These are phyloP conservation scores for Aspergillus funiculosus DNA, from an alignment of 495 filamentous ascomycete species.

Conservation along the genomic window DNA sequence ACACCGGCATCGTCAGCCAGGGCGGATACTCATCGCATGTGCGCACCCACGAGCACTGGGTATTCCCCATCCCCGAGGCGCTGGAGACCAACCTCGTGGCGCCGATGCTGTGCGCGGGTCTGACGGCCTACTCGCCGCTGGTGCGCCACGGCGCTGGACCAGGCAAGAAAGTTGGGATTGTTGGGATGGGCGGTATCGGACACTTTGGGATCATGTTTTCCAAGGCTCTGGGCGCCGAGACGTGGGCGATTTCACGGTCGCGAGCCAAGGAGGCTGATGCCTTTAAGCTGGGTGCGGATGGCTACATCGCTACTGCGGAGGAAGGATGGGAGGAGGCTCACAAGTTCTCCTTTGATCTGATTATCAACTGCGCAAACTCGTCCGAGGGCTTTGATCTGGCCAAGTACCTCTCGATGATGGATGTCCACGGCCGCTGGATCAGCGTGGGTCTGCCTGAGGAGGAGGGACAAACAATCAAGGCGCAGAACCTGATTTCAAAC, in stretches of 20 bases:
- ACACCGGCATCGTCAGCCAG: slow-evolving; percentile 55
- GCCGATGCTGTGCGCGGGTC: slow-evolving; percentile 84
- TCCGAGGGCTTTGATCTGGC: slow-evolving; percentile 62
- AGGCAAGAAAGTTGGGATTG: slow-evolving; percentile 76
- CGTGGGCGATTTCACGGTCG: slow-evolving; percentile 63
- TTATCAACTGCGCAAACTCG: slow-evolving; percentile 67
- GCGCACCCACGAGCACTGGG: slow-evolving; percentile 56
- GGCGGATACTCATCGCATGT: slow-evolving; percentile 66
- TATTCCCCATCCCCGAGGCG: slow-evolving; percentile 72
- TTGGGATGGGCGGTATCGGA: slow-evolving; percentile 72
- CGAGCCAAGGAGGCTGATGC: slow-evolving; percentile 67
- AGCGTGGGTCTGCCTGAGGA: slow-evolving; percentile 80
- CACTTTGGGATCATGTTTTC: slow-evolving; percentile 69
- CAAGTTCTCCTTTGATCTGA: slow-evolving; percentile 59
- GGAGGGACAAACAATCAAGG: slow-evolving; percentile 65
- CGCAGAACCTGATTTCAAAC: slow-evolving; percentile 68
- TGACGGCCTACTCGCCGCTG: slow-evolving; percentile 75
- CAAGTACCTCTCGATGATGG: slow-evolving; percentile 71
- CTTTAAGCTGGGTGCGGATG: slow-evolving; percentile 62
- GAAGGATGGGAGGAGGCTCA: slow-evolving; percentile 56
- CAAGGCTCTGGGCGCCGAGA: slow-evolving; percentile 64
- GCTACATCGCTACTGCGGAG: slow-evolving; percentile 62
- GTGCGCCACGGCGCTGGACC: slow-evolving; percentile 66
- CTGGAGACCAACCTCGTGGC: slow-evolving; percentile 63
- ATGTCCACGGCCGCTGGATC: slow-evolving; percentile 78